These are phyloP conservation scores for bread wheat (Triticum aestivum) DNA, from an alignment of 176 grass and related monocot genomes.

Conservation along the genomic window IWGSC_CS_RefSeq_v2.1 NC_057814.1:208333-208832, in stretches of 20 bases:
- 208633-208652: no score
- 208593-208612: no score
- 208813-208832: slow-evolving; percentile 44
- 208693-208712: background rate
- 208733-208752: slow-evolving; percentile 83
- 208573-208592: slow-evolving; percentile 96
- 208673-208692: no score
- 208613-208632: no score
- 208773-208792: slow-evolving; percentile 99
- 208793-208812: slow-evolving; percentile 96
- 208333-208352: no score
- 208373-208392: no score
- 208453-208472: slow-evolving; percentile 89
- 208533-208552: slow-evolving; percentile 80
- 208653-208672: no score
- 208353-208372: no score
- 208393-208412: no score
- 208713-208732: slow-evolving; percentile 98
- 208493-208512: slow-evolving; percentile 96
- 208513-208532: slow-evolving; percentile 97
- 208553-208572: slow-evolving; percentile 96
- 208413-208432: no score
- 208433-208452: slow-evolving; percentile 61
- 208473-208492: slow-evolving; percentile 96
- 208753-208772: slow-evolving; percentile 96